These are phyloP conservation scores for Fraxinus ornus DNA, from an alignment of 305 asterid species.

Conservation along the genomic window DNA sequence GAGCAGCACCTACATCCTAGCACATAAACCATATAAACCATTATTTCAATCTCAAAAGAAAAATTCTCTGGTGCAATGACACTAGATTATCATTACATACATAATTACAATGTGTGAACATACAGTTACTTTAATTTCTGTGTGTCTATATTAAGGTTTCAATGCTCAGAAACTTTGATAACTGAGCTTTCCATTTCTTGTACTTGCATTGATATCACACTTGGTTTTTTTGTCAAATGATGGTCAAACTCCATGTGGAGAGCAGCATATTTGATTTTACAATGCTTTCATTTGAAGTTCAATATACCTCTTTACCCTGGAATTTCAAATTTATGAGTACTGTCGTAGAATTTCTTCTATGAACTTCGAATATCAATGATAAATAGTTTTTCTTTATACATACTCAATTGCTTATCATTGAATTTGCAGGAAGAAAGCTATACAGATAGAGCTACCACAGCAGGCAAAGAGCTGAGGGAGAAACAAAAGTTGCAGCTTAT, in stretches of 20 bases:
- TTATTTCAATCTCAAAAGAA: not conserved
- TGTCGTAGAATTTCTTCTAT: not conserved
- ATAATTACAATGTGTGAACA: not conserved
- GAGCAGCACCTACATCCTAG: not conserved
- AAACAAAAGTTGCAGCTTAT: slow-evolving; percentile 55
- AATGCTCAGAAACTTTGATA: not conserved
- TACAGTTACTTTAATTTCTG: not conserved
- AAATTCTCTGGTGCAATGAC: not conserved
- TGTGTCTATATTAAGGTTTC: slow-evolving; percentile 5
- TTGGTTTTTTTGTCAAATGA: not conserved
- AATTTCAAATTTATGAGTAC: not conserved
- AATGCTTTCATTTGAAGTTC: not conserved
- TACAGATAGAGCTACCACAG: slow-evolving; percentile 39
- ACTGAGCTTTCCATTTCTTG: not conserved
- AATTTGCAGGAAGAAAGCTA: slow-evolving; percentile 48
- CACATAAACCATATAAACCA: not conserved
- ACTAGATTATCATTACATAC: slow-evolving; percentile 8
- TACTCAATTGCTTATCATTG: slow-evolving; percentile 7
- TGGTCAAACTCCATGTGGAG: slow-evolving; percentile 8
- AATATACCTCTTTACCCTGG: not conserved
- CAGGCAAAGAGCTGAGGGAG: slow-evolving; percentile 57
- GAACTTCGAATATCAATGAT: not conserved
- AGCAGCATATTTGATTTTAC: not conserved
- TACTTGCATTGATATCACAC: not conserved
- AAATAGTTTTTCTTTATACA: not conserved